Evolutionary conservation across 495 filamentous ascomycete species (phyloP), one percentile per base, ranked within the genome.

Genomic region (Recurvomyces mirabilis): DNA sequence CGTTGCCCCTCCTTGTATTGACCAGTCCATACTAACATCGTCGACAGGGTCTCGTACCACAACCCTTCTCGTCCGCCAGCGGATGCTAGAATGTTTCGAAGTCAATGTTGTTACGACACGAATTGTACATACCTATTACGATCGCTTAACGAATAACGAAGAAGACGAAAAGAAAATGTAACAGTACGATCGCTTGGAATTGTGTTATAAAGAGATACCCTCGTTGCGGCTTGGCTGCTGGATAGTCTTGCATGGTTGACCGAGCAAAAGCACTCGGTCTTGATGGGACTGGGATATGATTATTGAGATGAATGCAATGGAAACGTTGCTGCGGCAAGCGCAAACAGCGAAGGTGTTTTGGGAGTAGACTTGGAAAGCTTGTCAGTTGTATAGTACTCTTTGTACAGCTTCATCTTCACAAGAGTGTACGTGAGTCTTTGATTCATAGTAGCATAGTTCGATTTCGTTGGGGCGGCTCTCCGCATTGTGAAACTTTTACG

Each of bases 21-120:
- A 55, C 80, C 15, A 67, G 60, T n/a, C n/a, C n/a, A n/a, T n/a
- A n/a, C n/a, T n/a, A n/a, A n/a, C n/a, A n/a, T n/a, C n/a, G n/a
- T 7, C 26, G 26, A 4, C 68, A 60, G 22, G 77, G 75, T 0
- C 41, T 84, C 30, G 81, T 84, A 62, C 78, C 80, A 17, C 67
- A 75, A 49, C 46, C 46, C 2, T 38, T 49, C 14, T 45, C 42
- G n/a, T 35, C 30, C 6, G 42, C 42, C 12, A 34, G 15, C 29
- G 42, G 42, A 35, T 45, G 42, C 42, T 45, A 45, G 31, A 45
- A 9, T 3, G 14, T 31, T 19, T 21, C 3, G 18, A 21, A 19
- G 18, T 15, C 7, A 37, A 7, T n/a, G 26, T 14, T 32, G 13
- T 31, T n/a, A 32, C 18, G 14, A 43, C 19, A 23, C 3, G 14